phyloP scores from a whole-genome alignment of 345 rosid genomes.

The Isatis tinctoria region DNA sequence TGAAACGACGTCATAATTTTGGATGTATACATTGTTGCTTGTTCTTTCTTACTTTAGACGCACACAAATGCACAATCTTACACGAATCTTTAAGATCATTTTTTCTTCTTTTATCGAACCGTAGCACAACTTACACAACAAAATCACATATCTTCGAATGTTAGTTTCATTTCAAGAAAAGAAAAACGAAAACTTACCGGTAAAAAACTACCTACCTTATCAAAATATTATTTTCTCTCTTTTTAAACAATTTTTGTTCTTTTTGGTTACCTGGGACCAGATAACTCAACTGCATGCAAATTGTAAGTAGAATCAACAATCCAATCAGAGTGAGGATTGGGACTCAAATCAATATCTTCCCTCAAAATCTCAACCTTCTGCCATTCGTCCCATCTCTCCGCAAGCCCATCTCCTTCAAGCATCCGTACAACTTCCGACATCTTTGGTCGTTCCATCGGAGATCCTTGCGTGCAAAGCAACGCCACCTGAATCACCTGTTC shows the following conservation, averaged over 20 bases:
- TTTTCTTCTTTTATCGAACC: background rate
- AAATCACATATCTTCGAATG: background rate
- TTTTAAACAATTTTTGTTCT: background rate
- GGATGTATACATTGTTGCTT: no score
- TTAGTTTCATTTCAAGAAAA: background rate
- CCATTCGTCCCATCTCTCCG: conserved; percentile 96
- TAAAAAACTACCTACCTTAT: background rate
- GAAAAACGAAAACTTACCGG: background rate
- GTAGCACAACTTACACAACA: conserved; percentile 1
- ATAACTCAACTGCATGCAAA: conserved; percentile 87
- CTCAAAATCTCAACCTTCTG: conserved; percentile 88
- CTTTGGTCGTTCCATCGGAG: conserved; percentile 90
- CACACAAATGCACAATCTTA: background rate
- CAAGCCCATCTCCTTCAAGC: conserved; percentile 96
- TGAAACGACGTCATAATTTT: background rate
- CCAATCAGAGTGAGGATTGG: conserved; percentile 82
- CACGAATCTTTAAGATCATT: background rate
- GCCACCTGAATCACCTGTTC: conserved; percentile 97
- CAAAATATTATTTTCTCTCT: background rate
- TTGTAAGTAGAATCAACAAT: conserved; percentile 85
- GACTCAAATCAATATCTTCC: conserved; percentile 72
- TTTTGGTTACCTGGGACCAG: conserved; percentile 71
- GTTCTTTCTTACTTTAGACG: no score
- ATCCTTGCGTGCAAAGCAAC: conserved; percentile 87
- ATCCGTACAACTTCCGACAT: conserved; percentile 95